A percentile compares a stretch with the other conserved stretches of the same genome.
Evolutionary conservation across 257 asterid genomes (phyloP).

Genomic region (Plantago major): DNA sequence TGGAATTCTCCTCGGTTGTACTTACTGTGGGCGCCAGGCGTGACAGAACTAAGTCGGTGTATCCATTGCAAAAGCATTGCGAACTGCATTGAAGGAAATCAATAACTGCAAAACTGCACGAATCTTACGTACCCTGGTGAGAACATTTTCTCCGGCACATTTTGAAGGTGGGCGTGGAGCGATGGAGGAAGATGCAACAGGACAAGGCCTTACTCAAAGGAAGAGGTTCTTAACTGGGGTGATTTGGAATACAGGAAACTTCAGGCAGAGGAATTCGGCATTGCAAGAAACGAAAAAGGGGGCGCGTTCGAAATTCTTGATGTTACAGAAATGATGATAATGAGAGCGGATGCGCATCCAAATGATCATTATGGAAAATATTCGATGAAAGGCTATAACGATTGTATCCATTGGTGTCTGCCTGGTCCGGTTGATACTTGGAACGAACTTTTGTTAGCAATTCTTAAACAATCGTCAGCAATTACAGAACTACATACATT

Average conservation of each 20-base stretch:
- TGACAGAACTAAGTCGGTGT: constrained; percentile 30
- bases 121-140: constrained; percentile 19
- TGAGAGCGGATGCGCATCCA: constrained; percentile 50
- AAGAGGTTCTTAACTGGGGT: constrained; percentile 12
- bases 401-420: constrained; percentile 16
- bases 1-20: constrained; percentile 35
- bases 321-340: constrained; percentile 36
- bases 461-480: not conserved
- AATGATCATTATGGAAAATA: constrained; percentile 31
- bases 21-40: constrained; percentile 28
- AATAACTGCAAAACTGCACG: constrained; percentile 29
- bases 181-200: constrained; percentile 40
- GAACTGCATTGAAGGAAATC: constrained; percentile 31
- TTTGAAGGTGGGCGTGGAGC: constrained; percentile 49
- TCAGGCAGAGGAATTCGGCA: constrained; percentile 36
- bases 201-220: constrained; percentile 25
- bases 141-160: constrained; percentile 43
- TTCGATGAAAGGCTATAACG: constrained; percentile 42
- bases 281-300: constrained; percentile 19
- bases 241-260: constrained; percentile 26
- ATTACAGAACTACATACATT: not conserved
- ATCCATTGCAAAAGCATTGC: constrained; percentile 33
- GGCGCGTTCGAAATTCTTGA: constrained; percentile 30
- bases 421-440: constrained; percentile 10
- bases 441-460: constrained; percentile 5